Evolutionary conservation across 148 eudicot species (phyloP), one percentile per base, ranked within the genome.

Genomic region (Rheum nobile): DNA sequence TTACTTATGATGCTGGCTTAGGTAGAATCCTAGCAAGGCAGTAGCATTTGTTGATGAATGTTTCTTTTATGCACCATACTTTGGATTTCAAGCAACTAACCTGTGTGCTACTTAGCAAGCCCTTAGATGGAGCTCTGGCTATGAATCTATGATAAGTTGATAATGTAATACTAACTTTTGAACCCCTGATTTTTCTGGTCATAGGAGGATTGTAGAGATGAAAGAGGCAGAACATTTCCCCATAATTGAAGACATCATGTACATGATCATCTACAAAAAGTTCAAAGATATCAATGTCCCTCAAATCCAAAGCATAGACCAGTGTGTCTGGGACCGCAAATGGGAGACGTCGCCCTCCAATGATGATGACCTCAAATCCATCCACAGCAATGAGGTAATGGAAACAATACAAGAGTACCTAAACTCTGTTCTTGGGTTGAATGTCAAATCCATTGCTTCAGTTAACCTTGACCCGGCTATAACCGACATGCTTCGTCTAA

Each of bases 341-440:
- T 86, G 91, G 43, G 96, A 95, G 84, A 86, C 91, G 71, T 77
- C 80, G 46, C 93, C 93, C 22, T 85, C 85, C 9, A 90, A 83
- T 77, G 96, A 95, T 78, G 84, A 81, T 79, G 90, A 84, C 79
- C 89, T 95, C 42, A 90, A 95, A 81, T 89, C 96, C 7, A 85
- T 91, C 69, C 90, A 91, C 57, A 86, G 69, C 80, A 50, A 42
- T 14, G 98, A 95, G 74, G 86, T 80, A 14, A 76, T 88, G 75
- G 86, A 91, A 67, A 81, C 90, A 81, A 80, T 91, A 26, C 80
- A 80, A 72, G 90, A 90, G 52, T 88, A 90, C 80, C 84, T 94
- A n/a, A 83, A 79, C 0, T 46, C 71, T 71, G 84, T 82, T 71
- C 55, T 87, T 17, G 90, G 91, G 24, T 83, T 86, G 89, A 82